These are phyloP conservation scores for Zostera marina DNA, from an alignment of 116 monocot genomes.

Conservation along the genomic window DNA sequence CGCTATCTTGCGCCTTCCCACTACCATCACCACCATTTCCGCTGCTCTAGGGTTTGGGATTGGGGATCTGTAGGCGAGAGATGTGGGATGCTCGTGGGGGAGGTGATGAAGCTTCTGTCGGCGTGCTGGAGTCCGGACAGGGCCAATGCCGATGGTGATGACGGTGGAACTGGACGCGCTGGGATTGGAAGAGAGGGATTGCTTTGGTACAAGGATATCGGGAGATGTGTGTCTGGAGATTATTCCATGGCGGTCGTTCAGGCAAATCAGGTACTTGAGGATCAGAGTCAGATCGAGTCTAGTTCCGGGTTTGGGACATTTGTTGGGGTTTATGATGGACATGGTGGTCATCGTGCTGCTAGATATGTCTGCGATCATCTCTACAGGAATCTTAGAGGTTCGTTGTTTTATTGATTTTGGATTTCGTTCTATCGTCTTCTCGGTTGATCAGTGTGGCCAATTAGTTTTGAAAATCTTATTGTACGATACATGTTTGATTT, in stretches of 20 bases:
- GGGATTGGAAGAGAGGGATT: constrained; percentile 13
- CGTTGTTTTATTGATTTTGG: neutral
- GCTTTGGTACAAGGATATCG: constrained; percentile 51
- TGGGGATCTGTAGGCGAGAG: neutral
- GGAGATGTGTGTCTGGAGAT: constrained; percentile 31
- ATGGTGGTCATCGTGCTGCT: constrained; percentile 67
- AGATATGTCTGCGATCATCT: constrained; percentile 52
- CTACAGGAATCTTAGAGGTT: constrained; percentile 30
- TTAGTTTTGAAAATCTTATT: no score
- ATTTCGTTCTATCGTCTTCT: neutral
- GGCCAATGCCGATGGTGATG: constrained; percentile 1
- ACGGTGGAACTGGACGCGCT: constrained; percentile 35
- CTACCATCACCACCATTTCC: neutral
- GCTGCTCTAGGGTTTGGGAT: constrained; percentile 1
- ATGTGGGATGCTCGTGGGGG: constrained; percentile 7
- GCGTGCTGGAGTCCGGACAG: constrained; percentile 2
- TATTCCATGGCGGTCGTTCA: constrained; percentile 53
- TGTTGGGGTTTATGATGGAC: constrained; percentile 81
- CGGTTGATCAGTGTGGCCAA: no score
- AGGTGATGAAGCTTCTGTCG: constrained; percentile 6
- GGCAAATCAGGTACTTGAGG: constrained; percentile 49
- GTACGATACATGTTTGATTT: no score
- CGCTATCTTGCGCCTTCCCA: neutral
- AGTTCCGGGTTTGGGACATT: constrained; percentile 34
- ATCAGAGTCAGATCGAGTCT: constrained; percentile 67